Evolutionary conservation across 2,329 filamentous ascomycete species (phyloP), one percentile per base, ranked within the genome.

Genomic region (Cladosporium sp.): DNA sequence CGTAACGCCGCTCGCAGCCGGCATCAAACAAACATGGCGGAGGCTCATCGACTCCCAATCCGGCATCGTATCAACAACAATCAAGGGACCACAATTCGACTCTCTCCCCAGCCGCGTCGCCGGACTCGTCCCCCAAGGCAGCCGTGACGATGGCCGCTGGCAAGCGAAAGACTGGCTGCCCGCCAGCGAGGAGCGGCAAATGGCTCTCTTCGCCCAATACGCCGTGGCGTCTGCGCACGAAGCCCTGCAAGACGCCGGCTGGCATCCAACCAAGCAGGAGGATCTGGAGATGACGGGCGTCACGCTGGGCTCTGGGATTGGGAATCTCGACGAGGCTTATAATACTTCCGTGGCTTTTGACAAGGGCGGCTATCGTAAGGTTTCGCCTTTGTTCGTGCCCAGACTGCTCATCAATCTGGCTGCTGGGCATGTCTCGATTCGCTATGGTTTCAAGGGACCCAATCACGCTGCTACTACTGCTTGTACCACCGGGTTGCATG

Each of bases 401-500:
- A 86, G 89, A 59, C 83, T 97, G 7, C 78, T 99, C 43, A 96
- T 95, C 71, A 99, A 99, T 67, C 80, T 99, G 58, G 93, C 89
- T 0, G 93, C 93, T 8, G 93, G 93, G 1, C 92, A 97, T 66
- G 84, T 97, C 34, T 92, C 92, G 20, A 97, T 99, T 84, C 87
- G 84, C 60, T 84, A 93, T 70, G 88, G 89, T 15, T 87, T 99
- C 64, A 82, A 78, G 63, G 93, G 93, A 0, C 93, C 93, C 4
- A 96, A 96, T 64, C 93, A 96, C 69, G 83, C 92, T 1, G 89
- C 83, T 34, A 95, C 92, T 0, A 99, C 93, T 11, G 93, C 93
- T 52, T 99, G 93, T 68, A 97, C 93, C 1, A 99, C 93, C 0
- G 93, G 93, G 9, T 89, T 92, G 1, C 93, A 99, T 71, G 90